Percentiles rank a stretch among this genome's conserved stretches.
Conservation (phyloP, 805 yeast genomes). For the Ogataea naganishii region DNA sequence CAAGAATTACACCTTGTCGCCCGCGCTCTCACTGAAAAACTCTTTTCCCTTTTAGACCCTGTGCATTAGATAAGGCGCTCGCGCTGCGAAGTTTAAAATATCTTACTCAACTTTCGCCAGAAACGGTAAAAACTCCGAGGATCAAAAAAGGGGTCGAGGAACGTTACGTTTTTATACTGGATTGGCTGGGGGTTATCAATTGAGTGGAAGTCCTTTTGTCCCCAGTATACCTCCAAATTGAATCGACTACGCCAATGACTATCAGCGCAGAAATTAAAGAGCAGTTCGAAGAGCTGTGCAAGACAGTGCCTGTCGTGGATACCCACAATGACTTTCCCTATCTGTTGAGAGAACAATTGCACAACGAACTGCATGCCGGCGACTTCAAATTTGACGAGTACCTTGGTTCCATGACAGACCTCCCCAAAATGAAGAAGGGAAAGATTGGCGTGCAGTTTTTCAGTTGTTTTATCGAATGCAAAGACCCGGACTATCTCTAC, state of each 20-base stretch:
- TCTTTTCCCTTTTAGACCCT: too few relatives aligned
- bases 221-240: too few relatives aligned
- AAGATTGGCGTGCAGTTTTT: conserved; percentile 42
- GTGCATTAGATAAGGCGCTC: too few relatives aligned
- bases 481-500: conserved; percentile 28
- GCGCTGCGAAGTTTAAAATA: too few relatives aligned
- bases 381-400: conserved; percentile 31
- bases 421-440: conserved; percentile 33
- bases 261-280: conserved; percentile 5
- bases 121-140: too few relatives aligned
- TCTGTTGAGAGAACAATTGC: conserved; percentile 33
- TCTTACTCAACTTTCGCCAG: too few relatives aligned
- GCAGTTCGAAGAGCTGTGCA: conserved; percentile 10
- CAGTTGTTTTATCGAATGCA: conserved; percentile 40
- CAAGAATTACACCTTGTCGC: too few relatives aligned
- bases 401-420: conserved; percentile 36
- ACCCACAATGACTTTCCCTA: conserved; percentile 49
- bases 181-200: too few relatives aligned
- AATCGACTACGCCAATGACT: conserved; percentile 6
- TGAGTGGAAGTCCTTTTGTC: too few relatives aligned
- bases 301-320: conserved; percentile 32
- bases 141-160: too few relatives aligned
- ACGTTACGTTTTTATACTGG: too few relatives aligned
- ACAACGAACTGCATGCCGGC: conserved; percentile 28
- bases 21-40: too few relatives aligned